Percentiles rank a stretch among this genome's conserved stretches.
These are phyloP conservation scores for Beauveria varroae DNA, from an alignment of 2,329 filamentous ascomycete genomes.

Conservation along the genomic window DNA sequence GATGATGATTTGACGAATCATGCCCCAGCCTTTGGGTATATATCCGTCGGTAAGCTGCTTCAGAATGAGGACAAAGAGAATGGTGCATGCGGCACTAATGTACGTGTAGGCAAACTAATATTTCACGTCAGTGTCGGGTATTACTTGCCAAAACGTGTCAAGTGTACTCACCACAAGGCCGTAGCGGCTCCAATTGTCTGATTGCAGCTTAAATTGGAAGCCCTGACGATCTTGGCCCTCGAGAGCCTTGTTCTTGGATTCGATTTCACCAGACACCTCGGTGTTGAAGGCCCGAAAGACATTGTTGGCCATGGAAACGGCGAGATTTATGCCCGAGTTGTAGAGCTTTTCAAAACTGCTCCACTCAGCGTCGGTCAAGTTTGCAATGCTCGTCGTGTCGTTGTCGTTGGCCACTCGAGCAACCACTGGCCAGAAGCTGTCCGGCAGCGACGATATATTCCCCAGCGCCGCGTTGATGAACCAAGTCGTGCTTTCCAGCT, in stretches of 20 bases:
- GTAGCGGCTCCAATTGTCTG: slow-evolving; percentile 20
- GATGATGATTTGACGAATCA: slow-evolving; percentile 23
- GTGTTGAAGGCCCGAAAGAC: slow-evolving; percentile 16
- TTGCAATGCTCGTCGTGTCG: slow-evolving; percentile 3
- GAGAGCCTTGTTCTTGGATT: slow-evolving; percentile 15
- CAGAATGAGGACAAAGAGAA: slow-evolving; percentile 25
- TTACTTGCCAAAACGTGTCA: not conserved
- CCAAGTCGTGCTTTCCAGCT: slow-evolving; percentile 15
- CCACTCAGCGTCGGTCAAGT: not conserved
- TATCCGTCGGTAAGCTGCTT: slow-evolving; percentile 23
- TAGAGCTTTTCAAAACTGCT: not conserved
- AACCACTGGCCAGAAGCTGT: slow-evolving; percentile 22
- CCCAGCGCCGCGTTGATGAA: slow-evolving; percentile 18
- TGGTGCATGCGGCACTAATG: slow-evolving; percentile 23
- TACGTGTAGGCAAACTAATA: slow-evolving; percentile 28
- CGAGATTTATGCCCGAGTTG: not conserved
- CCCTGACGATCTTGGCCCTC: slow-evolving; percentile 13
- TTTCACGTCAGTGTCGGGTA: not conserved
- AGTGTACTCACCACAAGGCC: slow-evolving; percentile 23
- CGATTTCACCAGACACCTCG: slow-evolving; percentile 21
- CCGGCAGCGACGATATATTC: slow-evolving; percentile 21
- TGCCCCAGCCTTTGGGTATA: slow-evolving; percentile 25
- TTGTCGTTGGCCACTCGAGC: not conserved
- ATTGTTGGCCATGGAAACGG: not conserved
- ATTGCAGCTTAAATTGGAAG: slow-evolving; percentile 19